Conservation (phyloP, 768 basidiomycete species). For the Tulasnella sp. region DNA sequence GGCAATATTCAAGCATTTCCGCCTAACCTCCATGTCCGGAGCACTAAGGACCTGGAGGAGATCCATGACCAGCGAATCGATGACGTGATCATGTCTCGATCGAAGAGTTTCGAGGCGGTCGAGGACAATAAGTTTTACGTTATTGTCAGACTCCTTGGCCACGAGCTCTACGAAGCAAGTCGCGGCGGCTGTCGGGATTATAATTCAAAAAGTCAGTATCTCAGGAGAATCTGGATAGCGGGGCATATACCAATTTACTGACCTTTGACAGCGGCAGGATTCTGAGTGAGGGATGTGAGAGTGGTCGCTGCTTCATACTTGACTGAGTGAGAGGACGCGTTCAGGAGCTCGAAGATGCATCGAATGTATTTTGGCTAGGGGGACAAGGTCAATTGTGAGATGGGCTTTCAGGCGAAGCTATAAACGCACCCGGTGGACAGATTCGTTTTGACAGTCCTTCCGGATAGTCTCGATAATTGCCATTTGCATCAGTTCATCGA, state of each 20-base stretch:
- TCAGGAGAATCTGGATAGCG: too few relatives aligned
- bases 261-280: slow-evolving; percentile 95
- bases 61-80: slow-evolving; percentile 92
- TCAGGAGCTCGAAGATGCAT: slow-evolving; percentile 84
- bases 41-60: slow-evolving; percentile 73
- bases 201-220: slow-evolving; percentile 5
- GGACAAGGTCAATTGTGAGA: slow-evolving; percentile 2
- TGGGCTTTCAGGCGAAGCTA: not conserved
- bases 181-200: slow-evolving; percentile 61
- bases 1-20: slow-evolving; percentile 83
- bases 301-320: slow-evolving; percentile 97
- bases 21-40: slow-evolving; percentile 91
- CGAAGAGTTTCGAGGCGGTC: slow-evolving; percentile 79
- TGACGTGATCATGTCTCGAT: slow-evolving; percentile 73
- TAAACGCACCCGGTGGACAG: slow-evolving; percentile 60
- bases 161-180: slow-evolving; percentile 79
- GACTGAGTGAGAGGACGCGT: slow-evolving; percentile 81
- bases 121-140: slow-evolving; percentile 94
- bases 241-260: slow-evolving; percentile 7
- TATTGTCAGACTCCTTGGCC: slow-evolving; percentile 95
- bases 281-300: slow-evolving; percentile 86
- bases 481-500: slow-evolving; percentile 95
- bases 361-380: slow-evolving; percentile 83
- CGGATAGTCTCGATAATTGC: slow-evolving; percentile 89
- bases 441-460: slow-evolving; percentile 78